phyloP scores from a whole-genome alignment of 495 filamentous ascomycete genomes.

The Staphylotrichum tortipilum region DNA sequence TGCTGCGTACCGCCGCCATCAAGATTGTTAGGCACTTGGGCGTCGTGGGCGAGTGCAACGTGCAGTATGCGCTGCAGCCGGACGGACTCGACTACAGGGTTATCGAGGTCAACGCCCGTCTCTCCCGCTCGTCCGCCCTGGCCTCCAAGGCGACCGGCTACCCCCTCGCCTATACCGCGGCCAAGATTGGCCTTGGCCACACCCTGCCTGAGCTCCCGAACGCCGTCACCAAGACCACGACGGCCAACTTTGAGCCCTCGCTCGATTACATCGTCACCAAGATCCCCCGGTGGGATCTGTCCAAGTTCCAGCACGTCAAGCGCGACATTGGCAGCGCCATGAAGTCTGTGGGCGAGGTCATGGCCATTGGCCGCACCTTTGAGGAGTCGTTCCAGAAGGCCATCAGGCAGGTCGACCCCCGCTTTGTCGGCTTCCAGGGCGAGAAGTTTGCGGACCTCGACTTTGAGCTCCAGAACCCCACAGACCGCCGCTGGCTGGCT shows the following conservation, averaged over 20 bases:
- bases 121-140: slow-evolving; percentile 88
- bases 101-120: slow-evolving; percentile 96
- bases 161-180: slow-evolving; percentile 90
- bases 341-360: slow-evolving; percentile 98
- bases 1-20: slow-evolving; percentile 96
- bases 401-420: slow-evolving; percentile 89
- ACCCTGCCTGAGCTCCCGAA: slow-evolving; percentile 92
- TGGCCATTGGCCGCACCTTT: slow-evolving; percentile 97
- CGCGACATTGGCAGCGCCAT: slow-evolving; percentile 94
- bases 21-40: slow-evolving; percentile 97
- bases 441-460: slow-evolving; percentile 90
- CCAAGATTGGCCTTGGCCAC: slow-evolving; percentile 93
- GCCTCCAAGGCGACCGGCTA: slow-evolving; percentile 97
- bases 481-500: slow-evolving; percentile 90
- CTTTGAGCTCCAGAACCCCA: slow-evolving; percentile 80
- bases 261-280: slow-evolving; percentile 97
- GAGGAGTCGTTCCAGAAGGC: slow-evolving; percentile 99
- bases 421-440: slow-evolving; percentile 87
- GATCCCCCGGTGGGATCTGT: slow-evolving; percentile 93
- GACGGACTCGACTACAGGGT: slow-evolving; percentile 96
- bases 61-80: slow-evolving; percentile 95
- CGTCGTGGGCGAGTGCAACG: slow-evolving; percentile 97
- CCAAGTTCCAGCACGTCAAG: slow-evolving; percentile 98
- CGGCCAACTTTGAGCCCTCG: slow-evolving; percentile 96
- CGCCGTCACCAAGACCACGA: slow-evolving; percentile 95